Evolutionary conservation across 2,329 filamentous ascomycete genomes (phyloP).

Genomic region (Claviceps fusiformis): DNA sequence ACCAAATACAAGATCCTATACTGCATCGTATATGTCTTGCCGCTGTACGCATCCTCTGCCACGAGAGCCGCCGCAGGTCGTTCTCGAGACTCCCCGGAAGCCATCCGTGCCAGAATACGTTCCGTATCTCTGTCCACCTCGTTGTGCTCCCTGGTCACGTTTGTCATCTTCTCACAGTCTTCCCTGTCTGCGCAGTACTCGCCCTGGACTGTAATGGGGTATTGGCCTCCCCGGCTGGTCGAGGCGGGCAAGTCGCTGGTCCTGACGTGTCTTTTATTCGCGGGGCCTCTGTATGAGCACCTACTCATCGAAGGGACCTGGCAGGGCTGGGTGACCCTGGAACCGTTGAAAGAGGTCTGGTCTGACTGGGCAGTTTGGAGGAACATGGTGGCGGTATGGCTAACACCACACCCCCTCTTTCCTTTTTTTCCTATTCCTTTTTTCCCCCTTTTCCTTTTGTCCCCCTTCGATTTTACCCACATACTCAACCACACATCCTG

Average conservation of each 20-base stretch:
- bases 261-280: slow-evolving; percentile 67
- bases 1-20: slow-evolving; percentile 46
- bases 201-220: slow-evolving; percentile 55
- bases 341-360: slow-evolving; percentile 44
- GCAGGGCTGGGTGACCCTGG: slow-evolving; percentile 46
- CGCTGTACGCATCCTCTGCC: slow-evolving; percentile 70
- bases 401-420: too few relatives aligned
- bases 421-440: neutral
- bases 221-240: slow-evolving; percentile 58
- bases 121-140: slow-evolving; percentile 66
- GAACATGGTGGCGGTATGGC: slow-evolving; percentile 68
- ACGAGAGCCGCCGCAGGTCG: slow-evolving; percentile 69
- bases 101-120: slow-evolving; percentile 75
- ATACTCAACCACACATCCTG: too few relatives aligned
- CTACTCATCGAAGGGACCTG: slow-evolving; percentile 60
- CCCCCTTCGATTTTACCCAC: neutral
- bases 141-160: slow-evolving; percentile 51
- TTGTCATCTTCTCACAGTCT: slow-evolving; percentile 41
- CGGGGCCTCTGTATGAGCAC: slow-evolving; percentile 70
- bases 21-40: slow-evolving; percentile 78
- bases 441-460: neutral
- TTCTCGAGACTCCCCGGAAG: slow-evolving; percentile 75
- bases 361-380: slow-evolving; percentile 71
- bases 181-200: neutral
- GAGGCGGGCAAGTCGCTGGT: slow-evolving; percentile 53